Percentiles rank a stretch among this genome's conserved stretches.
Evolutionary conservation across 2,329 filamentous ascomycete genomes (phyloP).

Genomic region (Aotearoamyces nothofagi): DNA sequence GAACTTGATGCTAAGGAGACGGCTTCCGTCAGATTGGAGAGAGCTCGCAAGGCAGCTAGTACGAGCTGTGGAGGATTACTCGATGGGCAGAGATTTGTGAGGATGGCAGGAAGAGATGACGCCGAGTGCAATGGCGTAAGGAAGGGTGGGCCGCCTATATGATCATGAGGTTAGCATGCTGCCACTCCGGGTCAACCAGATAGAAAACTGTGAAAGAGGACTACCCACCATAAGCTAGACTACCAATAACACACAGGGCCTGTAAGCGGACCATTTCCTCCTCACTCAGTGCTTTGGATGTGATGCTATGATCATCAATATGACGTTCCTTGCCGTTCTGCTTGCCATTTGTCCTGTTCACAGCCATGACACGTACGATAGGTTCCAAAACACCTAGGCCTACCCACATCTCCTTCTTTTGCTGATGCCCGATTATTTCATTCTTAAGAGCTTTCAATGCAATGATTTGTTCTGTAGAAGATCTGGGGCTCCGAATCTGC

Average conservation of each 20-base stretch:
- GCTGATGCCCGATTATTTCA: slow-evolving; percentile 73
- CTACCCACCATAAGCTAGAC: slow-evolving; percentile 63
- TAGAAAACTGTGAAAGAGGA: slow-evolving; percentile 1
- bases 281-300: slow-evolving; percentile 28
- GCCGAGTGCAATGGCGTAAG: slow-evolving; percentile 58
- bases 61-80: slow-evolving; percentile 51
- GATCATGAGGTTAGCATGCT: slow-evolving; percentile 1
- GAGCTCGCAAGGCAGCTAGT: slow-evolving; percentile 56
- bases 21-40: slow-evolving; percentile 58
- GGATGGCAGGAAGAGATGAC: slow-evolving; percentile 50
- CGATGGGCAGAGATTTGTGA: slow-evolving; percentile 52
- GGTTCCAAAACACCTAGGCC: slow-evolving; percentile 51
- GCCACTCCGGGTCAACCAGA: not conserved
- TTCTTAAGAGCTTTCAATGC: slow-evolving; percentile 70
- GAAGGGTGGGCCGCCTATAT: slow-evolving; percentile 63
- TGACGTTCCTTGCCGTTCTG: slow-evolving; percentile 31
- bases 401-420: slow-evolving; percentile 73
- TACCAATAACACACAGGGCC: slow-evolving; percentile 71
- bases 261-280: slow-evolving; percentile 60
- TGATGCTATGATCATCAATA: slow-evolving; percentile 27
- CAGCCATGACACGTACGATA: slow-evolving; percentile 35
- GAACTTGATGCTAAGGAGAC: slow-evolving; percentile 36
- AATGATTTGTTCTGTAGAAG: slow-evolving; percentile 34
- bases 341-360: slow-evolving; percentile 21
- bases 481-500: slow-evolving; percentile 39